A percentile compares a stretch with the other conserved stretches of the same genome.
Evolutionary conservation across 2,329 filamentous ascomycete genomes (phyloP).

Genomic region (Fusarium kyushuense): DNA sequence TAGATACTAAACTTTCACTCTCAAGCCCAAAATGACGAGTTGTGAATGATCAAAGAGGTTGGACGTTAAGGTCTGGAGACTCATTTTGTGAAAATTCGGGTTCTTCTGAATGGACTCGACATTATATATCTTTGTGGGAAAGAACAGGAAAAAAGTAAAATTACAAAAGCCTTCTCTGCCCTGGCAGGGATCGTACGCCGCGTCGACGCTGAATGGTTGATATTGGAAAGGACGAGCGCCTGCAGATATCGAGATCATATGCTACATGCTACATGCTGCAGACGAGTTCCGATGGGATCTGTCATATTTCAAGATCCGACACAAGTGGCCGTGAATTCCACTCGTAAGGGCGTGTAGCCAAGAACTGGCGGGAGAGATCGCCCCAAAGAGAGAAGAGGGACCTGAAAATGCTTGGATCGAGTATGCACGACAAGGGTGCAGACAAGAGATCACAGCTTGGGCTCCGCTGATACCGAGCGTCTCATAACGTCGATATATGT

Average conservation of each 20-base stretch:
- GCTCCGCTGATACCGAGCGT: background rate
- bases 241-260: conserved; percentile 8
- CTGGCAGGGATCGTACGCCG: background rate
- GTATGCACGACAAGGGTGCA: background rate
- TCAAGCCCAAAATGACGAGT: conserved; percentile 25
- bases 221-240: background rate
- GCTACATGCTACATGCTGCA: background rate
- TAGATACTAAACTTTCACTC: background rate
- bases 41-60: background rate
- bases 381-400: background rate
- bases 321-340: background rate
- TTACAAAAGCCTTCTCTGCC: background rate
- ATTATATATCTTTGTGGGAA: background rate
- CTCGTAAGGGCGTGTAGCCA: background rate
- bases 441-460: background rate
- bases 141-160: background rate
- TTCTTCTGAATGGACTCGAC: background rate
- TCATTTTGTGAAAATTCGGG: background rate
- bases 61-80: background rate
- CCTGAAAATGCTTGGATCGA: background rate
- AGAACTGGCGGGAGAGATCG: background rate
- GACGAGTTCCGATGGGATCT: background rate
- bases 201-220: background rate
- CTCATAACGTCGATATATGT: background rate
- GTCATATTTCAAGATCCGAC: background rate